Evolutionary conservation across 1,284 basidiomycete genomes (phyloP), one percentile per base, ranked within the genome.

Genomic region (Marasmius oreades): DNA sequence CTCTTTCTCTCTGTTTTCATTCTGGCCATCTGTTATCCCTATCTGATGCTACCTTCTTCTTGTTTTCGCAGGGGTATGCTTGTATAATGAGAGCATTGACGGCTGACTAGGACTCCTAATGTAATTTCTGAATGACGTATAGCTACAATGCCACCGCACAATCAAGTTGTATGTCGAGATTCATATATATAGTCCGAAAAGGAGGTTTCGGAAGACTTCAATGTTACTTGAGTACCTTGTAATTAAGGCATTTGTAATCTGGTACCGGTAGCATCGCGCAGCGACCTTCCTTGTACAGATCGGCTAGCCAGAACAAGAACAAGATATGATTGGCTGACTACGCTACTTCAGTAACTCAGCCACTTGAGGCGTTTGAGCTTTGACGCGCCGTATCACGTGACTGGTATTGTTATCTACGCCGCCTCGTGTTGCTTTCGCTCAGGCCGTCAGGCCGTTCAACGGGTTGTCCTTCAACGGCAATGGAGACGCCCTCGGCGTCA

Each of bases 61-160:
- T 53, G 48, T 44, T 53, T 50, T 18, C 55, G 26, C 52, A 81
- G 80, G 23, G 80, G 79, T 56, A 81, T 81, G 79, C 61, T 81
- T 62, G 69, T 80, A 22, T 81, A 61, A 59, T 43, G n/a, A 43
- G 6, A 23, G n/a, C 47, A 26, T 12, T 46, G 51, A 18, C 11
- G 23, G 8, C 33, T 18, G 8, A 44, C 26, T 18, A 22, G 23
- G 26, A 24, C 10, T 34, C 8, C 14, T 46, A 23, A 22, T 33
- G 28, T 33, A 50, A n/a, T 55, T 33, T 26, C 16, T 28, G n/a
- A 5, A 33, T 31, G 5, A 31, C 8, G 47, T 4, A 14, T 50
- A 12, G 14, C 33, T 23, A 16, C 4, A 10, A 31, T 31, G 28
- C 5, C 28, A 10, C 28, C 28, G 28, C 10, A 31, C 28, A 31